Conservation (phyloP, 1,139 yeast genomes). For the Lodderomyces theae region DNA sequence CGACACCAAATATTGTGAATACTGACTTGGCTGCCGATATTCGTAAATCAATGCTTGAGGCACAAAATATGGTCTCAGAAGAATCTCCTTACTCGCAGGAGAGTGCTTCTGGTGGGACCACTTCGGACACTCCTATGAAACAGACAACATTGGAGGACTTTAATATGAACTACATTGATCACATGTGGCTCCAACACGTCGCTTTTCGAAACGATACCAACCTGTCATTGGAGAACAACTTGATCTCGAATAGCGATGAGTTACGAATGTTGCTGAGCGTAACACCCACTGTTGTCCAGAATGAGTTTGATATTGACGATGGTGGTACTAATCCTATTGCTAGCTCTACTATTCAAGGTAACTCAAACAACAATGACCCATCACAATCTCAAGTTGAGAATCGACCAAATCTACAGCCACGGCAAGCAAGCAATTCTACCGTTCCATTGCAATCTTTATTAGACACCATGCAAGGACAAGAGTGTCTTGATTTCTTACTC, state of each 20-base stretch:
- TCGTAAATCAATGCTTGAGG: not conserved
- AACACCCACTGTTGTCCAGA: not conserved
- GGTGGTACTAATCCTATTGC: not conserved
- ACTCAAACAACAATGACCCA: not conserved
- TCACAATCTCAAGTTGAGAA: not conserved
- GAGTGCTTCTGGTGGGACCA: not conserved
- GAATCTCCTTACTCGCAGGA: not conserved
- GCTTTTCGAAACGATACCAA: constrained; percentile 23
- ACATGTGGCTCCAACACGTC: constrained; percentile 30
- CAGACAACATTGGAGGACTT: constrained; percentile 13
- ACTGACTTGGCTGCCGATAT: not conserved
- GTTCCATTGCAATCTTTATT: not conserved
- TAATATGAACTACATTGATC: constrained; percentile 18
- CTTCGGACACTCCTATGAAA: not conserved
- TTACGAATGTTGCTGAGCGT: not conserved
- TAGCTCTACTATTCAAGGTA: not conserved
- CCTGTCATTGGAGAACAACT: constrained; percentile 4
- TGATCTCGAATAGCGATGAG: not conserved
- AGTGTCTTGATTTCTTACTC: not conserved
- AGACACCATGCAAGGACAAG: not conserved
- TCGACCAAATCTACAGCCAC: not conserved
- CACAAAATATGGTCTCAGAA: not conserved
- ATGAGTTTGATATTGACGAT: not conserved
- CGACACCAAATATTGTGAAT: constrained; percentile 5
- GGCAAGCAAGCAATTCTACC: not conserved